These are phyloP conservation scores for Chernovozyma aurita DNA, from an alignment of 1,139 yeast species.

Conservation along the genomic window DNA sequence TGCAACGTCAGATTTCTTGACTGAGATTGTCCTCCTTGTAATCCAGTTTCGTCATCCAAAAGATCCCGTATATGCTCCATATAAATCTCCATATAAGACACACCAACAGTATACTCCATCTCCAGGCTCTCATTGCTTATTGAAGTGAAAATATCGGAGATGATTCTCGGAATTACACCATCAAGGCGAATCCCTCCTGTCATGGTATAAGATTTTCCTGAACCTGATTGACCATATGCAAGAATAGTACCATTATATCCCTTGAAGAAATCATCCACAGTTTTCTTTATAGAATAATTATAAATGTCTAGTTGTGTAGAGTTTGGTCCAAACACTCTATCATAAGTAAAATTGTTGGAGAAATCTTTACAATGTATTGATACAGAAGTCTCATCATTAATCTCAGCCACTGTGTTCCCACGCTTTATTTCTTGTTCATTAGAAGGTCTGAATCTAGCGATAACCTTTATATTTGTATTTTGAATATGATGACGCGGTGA, in stretches of 20 bases:
- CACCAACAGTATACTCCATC: constrained; percentile 63
- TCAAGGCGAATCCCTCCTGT: constrained; percentile 43
- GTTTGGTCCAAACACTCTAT: constrained; percentile 53
- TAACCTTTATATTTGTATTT: constrained; percentile 48
- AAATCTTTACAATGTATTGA: constrained; percentile 26
- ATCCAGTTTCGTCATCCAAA: constrained; percentile 15
- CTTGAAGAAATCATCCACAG: constrained; percentile 62
- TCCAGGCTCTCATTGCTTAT: constrained; percentile 51
- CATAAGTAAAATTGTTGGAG: constrained; percentile 53
- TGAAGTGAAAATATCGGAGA: constrained; percentile 57
- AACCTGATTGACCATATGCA: constrained; percentile 88
- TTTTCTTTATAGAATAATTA: constrained; percentile 52
- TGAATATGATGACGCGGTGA: not conserved
- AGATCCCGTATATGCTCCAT: constrained; percentile 75
- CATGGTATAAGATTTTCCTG: constrained; percentile 87
- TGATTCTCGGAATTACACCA: constrained; percentile 75
- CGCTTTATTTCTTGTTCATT: constrained; percentile 26
- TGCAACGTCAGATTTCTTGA: not conserved
- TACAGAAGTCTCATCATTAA: constrained; percentile 24
- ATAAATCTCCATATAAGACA: constrained; percentile 78
- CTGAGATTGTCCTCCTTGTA: not conserved
- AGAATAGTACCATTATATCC: constrained; percentile 86
- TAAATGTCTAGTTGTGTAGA: constrained; percentile 59
- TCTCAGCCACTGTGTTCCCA: constrained; percentile 17
- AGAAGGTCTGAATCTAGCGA: constrained; percentile 62